These are phyloP conservation scores for Actinidia chinensis DNA, from an alignment of 179 eudicot genomes.

Conservation along the genomic window DNA sequence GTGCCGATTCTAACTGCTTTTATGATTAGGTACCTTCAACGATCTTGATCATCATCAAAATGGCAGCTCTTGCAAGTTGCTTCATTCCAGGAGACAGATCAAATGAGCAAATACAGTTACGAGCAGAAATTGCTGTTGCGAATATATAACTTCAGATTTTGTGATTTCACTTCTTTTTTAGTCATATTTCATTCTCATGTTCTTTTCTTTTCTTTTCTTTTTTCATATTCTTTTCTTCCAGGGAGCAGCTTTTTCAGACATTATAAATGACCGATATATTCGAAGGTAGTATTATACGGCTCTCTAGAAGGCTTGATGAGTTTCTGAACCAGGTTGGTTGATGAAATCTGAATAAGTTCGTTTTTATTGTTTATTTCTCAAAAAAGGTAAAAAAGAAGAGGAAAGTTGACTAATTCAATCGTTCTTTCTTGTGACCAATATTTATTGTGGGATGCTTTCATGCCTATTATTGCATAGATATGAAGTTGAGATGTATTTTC, in stretches of 20 bases:
- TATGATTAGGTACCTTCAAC: conserved; percentile 82
- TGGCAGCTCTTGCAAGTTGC: conserved; percentile 96
- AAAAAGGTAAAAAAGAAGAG: not conserved
- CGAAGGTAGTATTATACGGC: conserved; percentile 88
- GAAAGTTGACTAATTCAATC: not conserved
- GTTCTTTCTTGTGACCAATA: not conserved
- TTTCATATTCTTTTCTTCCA: conserved; percentile 21
- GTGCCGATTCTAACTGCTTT: conserved; percentile 3
- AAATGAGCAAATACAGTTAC: conserved; percentile 78
- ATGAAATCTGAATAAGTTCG: not conserved
- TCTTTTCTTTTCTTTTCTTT: not conserved
- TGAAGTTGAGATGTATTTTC: conserved; percentile 2
- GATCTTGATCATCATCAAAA: conserved; percentile 97
- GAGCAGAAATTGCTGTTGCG: conserved; percentile 57
- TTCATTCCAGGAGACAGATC: conserved; percentile 91
- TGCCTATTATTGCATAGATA: not conserved
- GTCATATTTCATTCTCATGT: not conserved
- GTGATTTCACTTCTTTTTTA: not conserved
- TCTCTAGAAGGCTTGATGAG: conserved; percentile 94
- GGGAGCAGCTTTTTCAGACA: conserved; percentile 88
- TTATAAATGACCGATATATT: conserved; percentile 98
- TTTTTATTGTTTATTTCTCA: not conserved
- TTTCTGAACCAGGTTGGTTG: conserved; percentile 81
- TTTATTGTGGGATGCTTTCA: not conserved
- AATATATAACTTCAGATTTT: not conserved